These are phyloP conservation scores for Dryadomyces quercus-mongolicae DNA, from an alignment of 2,329 filamentous ascomycete genomes.

Conservation along the genomic window DNA sequence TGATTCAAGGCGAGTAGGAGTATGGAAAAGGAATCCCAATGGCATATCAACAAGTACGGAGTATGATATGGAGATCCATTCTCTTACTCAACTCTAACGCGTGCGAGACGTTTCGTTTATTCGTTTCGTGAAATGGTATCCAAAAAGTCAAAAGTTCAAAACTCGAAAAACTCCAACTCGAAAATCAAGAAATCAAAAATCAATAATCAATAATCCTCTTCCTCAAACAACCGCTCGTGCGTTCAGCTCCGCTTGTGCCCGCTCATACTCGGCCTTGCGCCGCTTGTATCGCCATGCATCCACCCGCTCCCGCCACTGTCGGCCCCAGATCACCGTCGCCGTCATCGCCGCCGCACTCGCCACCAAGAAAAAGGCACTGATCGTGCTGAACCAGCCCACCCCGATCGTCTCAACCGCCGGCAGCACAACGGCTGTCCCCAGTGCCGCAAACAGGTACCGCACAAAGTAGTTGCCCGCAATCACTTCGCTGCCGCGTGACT, in stretches of 20 bases:
- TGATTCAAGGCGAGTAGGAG: too few relatives aligned
- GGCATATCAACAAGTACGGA: too few relatives aligned
- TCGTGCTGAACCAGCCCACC: conserved; percentile 71
- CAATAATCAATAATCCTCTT: too few relatives aligned
- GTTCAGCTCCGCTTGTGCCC: conserved; percentile 4
- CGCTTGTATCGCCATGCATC: conserved; percentile 32
- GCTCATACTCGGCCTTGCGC: conserved; percentile 12
- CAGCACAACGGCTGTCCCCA: conserved; percentile 58
- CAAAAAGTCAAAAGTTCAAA: too few relatives aligned
- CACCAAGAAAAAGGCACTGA: conserved; percentile 46
- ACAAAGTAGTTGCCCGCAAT: conserved; percentile 72
- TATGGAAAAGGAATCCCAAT: too few relatives aligned
- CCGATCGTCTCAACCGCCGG: conserved; percentile 65
- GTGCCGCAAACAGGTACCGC: conserved; percentile 62
- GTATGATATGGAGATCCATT: too few relatives aligned
- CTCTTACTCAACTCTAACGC: too few relatives aligned
- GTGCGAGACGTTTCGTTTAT: too few relatives aligned
- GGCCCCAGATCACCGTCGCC: conserved; percentile 36
- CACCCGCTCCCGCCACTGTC: conserved; percentile 38
- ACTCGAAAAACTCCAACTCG: too few relatives aligned
- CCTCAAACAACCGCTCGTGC: neutral
- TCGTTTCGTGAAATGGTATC: too few relatives aligned
- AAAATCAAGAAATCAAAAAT: too few relatives aligned
- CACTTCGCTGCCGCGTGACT: conserved; percentile 56
- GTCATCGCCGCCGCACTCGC: conserved; percentile 30